Conservation (phyloP, 2,329 filamentous ascomycete species). For the Trichoderma atrobrunneum region DNA sequence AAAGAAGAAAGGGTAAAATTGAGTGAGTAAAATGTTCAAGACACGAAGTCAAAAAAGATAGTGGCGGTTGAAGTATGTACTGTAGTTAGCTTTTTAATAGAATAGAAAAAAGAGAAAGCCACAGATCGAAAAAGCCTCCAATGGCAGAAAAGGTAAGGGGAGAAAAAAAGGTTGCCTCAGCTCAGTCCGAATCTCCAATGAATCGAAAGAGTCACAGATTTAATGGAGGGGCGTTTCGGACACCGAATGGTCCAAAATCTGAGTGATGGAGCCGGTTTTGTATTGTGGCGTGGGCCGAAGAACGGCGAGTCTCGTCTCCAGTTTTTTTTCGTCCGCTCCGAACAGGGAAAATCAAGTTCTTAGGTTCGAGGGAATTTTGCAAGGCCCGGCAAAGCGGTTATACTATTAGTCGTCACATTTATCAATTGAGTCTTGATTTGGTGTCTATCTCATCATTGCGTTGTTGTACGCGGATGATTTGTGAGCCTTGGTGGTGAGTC, state of each 20-base stretch:
- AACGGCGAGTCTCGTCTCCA: not conserved
- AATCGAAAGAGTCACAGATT: not conserved
- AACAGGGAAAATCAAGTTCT: not conserved
- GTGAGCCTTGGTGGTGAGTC: not conserved
- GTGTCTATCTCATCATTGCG: not conserved
- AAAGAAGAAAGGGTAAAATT: not conserved
- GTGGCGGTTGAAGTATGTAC: not conserved
- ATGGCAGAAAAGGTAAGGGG: not conserved
- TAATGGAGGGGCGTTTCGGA: slow-evolving; percentile 5
- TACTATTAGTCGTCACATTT: not conserved
- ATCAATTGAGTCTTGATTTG: not conserved
- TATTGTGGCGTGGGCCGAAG: not conserved
- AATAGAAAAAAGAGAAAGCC: not conserved
- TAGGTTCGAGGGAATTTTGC: not conserved
- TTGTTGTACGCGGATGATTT: too few relatives aligned
- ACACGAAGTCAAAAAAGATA: not conserved
- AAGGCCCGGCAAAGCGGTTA: not conserved
- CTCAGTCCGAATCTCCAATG: not conserved
- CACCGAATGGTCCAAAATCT: not conserved
- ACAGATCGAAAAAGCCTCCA: not conserved
- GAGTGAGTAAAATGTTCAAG: not conserved
- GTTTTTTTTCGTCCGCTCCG: not conserved
- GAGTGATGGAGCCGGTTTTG: not conserved
- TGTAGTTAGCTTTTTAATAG: not conserved
- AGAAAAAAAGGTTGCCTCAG: slow-evolving; percentile 1